These are phyloP conservation scores for Pythium myriotylum DNA, from an alignment of 352 stramenopile species.

Conservation along the genomic window DNA sequence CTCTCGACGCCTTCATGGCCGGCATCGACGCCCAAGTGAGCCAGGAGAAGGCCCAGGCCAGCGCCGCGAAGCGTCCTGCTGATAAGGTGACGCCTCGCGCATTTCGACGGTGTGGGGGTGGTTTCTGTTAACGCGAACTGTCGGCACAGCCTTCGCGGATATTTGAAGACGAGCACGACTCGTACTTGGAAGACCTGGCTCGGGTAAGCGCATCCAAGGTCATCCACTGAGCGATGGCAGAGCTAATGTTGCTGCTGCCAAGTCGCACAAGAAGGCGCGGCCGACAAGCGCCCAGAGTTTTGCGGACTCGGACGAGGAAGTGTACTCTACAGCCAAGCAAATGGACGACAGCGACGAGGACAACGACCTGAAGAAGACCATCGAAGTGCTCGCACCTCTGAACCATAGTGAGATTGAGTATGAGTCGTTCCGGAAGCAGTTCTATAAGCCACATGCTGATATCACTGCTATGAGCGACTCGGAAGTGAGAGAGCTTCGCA, in stretches of 20 bases:
- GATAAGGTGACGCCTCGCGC: slow-evolving; percentile 33
- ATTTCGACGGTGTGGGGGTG: too few species aligned
- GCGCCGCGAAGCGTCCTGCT: slow-evolving; percentile 13
- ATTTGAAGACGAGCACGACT: slow-evolving; percentile 35
- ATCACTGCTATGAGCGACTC: slow-evolving; percentile 33
- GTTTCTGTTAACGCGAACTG: too few species aligned
- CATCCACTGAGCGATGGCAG: neutral
- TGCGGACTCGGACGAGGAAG: slow-evolving; percentile 76
- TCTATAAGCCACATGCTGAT: slow-evolving; percentile 66
- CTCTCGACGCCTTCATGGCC: slow-evolving; percentile 84
- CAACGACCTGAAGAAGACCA: slow-evolving; percentile 49
- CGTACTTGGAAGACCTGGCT: slow-evolving; percentile 33
- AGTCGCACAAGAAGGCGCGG: slow-evolving; percentile 47
- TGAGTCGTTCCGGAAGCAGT: slow-evolving; percentile 80
- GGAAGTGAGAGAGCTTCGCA: slow-evolving; percentile 44
- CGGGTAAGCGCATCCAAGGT: slow-evolving; percentile 22
- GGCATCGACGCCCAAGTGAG: slow-evolving; percentile 80
- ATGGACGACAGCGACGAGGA: slow-evolving; percentile 38
- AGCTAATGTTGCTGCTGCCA: slow-evolving; percentile 2
- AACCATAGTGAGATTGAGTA: slow-evolving; percentile 76
- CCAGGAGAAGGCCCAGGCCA: slow-evolving; percentile 33
- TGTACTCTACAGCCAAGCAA: slow-evolving; percentile 65
- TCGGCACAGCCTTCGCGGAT: slow-evolving; percentile 14
- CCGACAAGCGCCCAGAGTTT: neutral
- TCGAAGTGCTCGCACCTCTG: slow-evolving; percentile 75